Conservation (phyloP, 768 basidiomycete species). For the Dentipellis fragilis region DNA sequence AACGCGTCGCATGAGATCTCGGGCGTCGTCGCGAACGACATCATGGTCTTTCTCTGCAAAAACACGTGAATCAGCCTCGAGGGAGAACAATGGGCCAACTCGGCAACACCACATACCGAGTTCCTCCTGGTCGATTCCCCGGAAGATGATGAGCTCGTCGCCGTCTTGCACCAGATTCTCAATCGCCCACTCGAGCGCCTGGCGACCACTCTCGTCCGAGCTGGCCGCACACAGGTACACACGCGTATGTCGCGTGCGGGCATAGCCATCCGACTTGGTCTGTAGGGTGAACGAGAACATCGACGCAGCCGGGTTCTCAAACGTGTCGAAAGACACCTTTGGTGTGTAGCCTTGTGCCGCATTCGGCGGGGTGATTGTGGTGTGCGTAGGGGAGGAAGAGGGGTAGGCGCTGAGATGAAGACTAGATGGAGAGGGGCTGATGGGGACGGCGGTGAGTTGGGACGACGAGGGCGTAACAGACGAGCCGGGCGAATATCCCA, state of each 20-base stretch:
- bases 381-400: slow-evolving; percentile 10
- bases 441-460: background rate
- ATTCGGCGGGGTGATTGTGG: slow-evolving; percentile 18
- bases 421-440: slow-evolving; percentile 1
- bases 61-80: background rate
- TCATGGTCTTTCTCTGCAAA: slow-evolving; percentile 64
- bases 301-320: slow-evolving; percentile 68
- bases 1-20: slow-evolving; percentile 69
- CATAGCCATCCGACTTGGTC: slow-evolving; percentile 78
- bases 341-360: slow-evolving; percentile 32
- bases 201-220: slow-evolving; percentile 76
- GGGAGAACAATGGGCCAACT: too few relatives aligned
- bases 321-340: slow-evolving; percentile 82
- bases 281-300: slow-evolving; percentile 86
- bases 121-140: slow-evolving; percentile 84
- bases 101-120: slow-evolving; percentile 39
- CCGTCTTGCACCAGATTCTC: slow-evolving; percentile 78
- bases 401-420: slow-evolving; percentile 1
- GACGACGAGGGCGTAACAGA: background rate
- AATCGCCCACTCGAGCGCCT: slow-evolving; percentile 90
- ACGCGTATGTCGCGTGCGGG: slow-evolving; percentile 63
- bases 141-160: slow-evolving; percentile 86
- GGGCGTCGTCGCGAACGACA: slow-evolving; percentile 74
- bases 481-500: background rate
- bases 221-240: slow-evolving; percentile 88